These are phyloP conservation scores for Punica granatum DNA, from an alignment of 345 rosid species.

Conservation along the genomic window DNA sequence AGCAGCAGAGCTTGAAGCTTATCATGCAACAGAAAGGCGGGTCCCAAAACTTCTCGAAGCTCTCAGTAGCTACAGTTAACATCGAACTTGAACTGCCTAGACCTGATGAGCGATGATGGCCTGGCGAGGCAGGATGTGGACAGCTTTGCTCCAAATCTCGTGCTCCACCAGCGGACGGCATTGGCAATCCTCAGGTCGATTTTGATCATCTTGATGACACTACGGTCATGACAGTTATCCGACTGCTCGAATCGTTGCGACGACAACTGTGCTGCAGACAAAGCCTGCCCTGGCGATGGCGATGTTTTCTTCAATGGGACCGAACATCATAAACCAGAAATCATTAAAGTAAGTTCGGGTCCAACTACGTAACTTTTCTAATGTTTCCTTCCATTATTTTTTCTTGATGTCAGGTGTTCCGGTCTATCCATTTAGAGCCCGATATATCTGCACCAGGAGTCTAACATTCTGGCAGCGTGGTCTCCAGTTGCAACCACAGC, in stretches of 20 bases:
- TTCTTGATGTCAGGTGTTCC: too few species aligned
- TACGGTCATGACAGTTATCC: constrained; percentile 21
- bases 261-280: constrained; percentile 23
- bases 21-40: constrained; percentile 28
- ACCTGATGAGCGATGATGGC: too few species aligned
- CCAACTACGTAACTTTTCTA: neutral
- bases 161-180: too few species aligned
- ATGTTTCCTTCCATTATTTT: neutral
- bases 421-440: constrained; percentile 29
- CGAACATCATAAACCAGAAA: constrained; percentile 33
- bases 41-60: neutral
- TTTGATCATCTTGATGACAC: neutral
- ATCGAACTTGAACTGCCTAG: too few species aligned
- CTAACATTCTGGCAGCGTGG: constrained; percentile 46
- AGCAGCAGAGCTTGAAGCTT: constrained; percentile 32
- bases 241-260: constrained; percentile 27
- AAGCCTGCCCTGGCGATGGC: constrained; percentile 37
- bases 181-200: too few species aligned
- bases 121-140: too few species aligned
- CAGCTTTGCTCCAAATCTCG: too few species aligned
- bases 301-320: constrained; percentile 40
- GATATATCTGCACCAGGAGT: constrained; percentile 41
- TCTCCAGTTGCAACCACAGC: constrained; percentile 27
- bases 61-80: neutral
- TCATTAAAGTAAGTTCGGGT: constrained; percentile 29